Evolutionary conservation across 1,284 basidiomycete species (phyloP).

Genomic region (Retiboletus fuscus): DNA sequence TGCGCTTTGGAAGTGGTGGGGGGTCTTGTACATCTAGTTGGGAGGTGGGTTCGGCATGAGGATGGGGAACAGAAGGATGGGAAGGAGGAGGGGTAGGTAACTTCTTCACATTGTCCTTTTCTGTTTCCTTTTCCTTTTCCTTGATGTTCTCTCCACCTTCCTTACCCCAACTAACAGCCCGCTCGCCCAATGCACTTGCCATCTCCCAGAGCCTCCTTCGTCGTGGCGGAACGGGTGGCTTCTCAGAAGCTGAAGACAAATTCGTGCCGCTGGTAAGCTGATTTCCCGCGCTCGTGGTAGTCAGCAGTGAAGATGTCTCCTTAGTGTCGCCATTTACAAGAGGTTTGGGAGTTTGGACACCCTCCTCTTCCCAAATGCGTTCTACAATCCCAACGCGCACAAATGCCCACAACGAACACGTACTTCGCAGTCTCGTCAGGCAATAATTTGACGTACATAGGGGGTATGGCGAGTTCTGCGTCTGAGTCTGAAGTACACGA

Average conservation of each 20-base stretch:
- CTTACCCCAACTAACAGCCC: slow-evolving; percentile 59
- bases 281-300: slow-evolving; percentile 1
- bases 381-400: slow-evolving; percentile 85
- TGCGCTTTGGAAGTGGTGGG: slow-evolving; percentile 47
- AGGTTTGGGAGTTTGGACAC: slow-evolving; percentile 52
- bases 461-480: slow-evolving; percentile 63
- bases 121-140: slow-evolving; percentile 52
- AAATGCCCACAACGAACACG: slow-evolving; percentile 92
- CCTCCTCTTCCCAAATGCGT: slow-evolving; percentile 81
- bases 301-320: background rate
- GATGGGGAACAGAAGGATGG: slow-evolving; percentile 51
- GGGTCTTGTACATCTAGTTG: slow-evolving; percentile 30
- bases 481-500: slow-evolving; percentile 38
- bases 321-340: slow-evolving; percentile 29
- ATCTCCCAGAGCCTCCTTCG: slow-evolving; percentile 68
- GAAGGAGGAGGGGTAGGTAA: slow-evolving; percentile 54
- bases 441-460: slow-evolving; percentile 85
- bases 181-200: slow-evolving; percentile 65
- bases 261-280: slow-evolving; percentile 17
- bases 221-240: slow-evolving; percentile 65
- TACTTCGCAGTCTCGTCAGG: slow-evolving; percentile 80
- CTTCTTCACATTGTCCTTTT: slow-evolving; percentile 36
- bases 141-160: slow-evolving; percentile 40
- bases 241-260: slow-evolving; percentile 36
- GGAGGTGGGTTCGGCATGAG: slow-evolving; percentile 36